A percentile compares a stretch with the other conserved stretches of the same genome.
Conservation (phyloP, 768 basidiomycete species). For the Inosperma sp. region DNA sequence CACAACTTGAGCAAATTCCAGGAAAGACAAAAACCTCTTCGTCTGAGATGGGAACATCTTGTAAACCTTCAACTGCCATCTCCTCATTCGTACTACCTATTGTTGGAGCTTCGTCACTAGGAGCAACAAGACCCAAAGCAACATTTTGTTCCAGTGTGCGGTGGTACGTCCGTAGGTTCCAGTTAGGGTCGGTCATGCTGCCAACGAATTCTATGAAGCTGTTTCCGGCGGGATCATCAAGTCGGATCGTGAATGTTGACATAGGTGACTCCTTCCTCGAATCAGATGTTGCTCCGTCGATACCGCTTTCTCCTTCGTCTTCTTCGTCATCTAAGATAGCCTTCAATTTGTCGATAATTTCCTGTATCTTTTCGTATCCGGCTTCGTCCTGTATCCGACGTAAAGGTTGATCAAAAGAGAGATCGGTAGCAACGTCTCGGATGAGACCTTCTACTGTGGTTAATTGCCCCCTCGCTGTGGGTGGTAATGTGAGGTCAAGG, state of each 20-base stretch:
- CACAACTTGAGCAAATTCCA: constrained; percentile 85
- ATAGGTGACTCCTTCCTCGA: constrained; percentile 49
- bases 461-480: constrained; percentile 78
- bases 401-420: constrained; percentile 77
- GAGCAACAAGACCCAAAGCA: constrained; percentile 63
- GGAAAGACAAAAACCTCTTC: constrained; percentile 91
- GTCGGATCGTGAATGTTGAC: constrained; percentile 69
- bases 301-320: constrained; percentile 41
- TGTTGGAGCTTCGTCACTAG: constrained; percentile 34
- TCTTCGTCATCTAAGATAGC: constrained; percentile 60
- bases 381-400: constrained; percentile 74
- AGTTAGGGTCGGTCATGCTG: constrained; percentile 86
- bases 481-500: constrained; percentile 85
- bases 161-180: constrained; percentile 81
- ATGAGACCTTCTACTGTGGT: constrained; percentile 96
- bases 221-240: constrained; percentile 94
- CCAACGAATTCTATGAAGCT: constrained; percentile 93
- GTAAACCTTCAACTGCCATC: constrained; percentile 15
- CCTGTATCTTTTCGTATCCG: constrained; percentile 68
- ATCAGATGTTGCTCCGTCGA: constrained; percentile 17
- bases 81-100: constrained; percentile 6
- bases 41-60: constrained; percentile 41
- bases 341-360: constrained; percentile 61
- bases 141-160: constrained; percentile 80
- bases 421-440: constrained; percentile 74